Base-by-base conservation (phyloP, 768 basidiomycete species). In the Grammothele lineata region DNA sequence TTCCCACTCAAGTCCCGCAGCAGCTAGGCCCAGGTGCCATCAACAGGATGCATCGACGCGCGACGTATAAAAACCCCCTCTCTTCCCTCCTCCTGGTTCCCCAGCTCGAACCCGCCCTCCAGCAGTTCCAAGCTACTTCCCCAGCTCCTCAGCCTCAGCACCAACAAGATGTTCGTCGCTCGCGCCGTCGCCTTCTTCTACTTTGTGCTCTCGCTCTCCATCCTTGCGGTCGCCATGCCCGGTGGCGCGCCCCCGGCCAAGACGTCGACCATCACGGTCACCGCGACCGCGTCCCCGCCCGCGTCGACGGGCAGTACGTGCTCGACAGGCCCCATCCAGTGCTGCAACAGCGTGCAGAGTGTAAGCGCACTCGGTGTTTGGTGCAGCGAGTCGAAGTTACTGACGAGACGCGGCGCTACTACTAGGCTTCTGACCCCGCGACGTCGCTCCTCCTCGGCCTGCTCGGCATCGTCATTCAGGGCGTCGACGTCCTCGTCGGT, bases 161-260 rank as follows among this genome's bases (percentile, higher is more conserved):
- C 27, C 7, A 30, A 17, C 12, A 42, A 25, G 26, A 54, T 54
- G 52, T 49, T 54, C 47, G 14, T 14, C 27, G 14, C 24, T 35
- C 52, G 47, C 39, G 21, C 43, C 30, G 14, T 43, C 44, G 45
- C 44, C 40, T 33, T 45, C 34, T n/a, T 45, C 30, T 43, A 41
- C 41, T 48, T 47, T 22, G 36, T 46, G 22, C 26, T 48, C 35
- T 48, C 46, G 21, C 32, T 48, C 15, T 18, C 51, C 8, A 30
- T 48, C 51, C 52, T 54, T 49, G 52, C 52, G 37, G 52, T 40
- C 48, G 52, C 52, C 52, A 49, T 41, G 32, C 47, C 47, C 45
- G 27, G 47, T n/a, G 51, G 46, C 33, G 23, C 27, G 22, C 41
- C 43, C 44, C n/a, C n/a, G n/a, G n/a, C n/a, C n/a, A n/a, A n/a